phyloP scores from a whole-genome alignment of 768 basidiomycete genomes.

The Xerocomellus chrysenteron region DNA sequence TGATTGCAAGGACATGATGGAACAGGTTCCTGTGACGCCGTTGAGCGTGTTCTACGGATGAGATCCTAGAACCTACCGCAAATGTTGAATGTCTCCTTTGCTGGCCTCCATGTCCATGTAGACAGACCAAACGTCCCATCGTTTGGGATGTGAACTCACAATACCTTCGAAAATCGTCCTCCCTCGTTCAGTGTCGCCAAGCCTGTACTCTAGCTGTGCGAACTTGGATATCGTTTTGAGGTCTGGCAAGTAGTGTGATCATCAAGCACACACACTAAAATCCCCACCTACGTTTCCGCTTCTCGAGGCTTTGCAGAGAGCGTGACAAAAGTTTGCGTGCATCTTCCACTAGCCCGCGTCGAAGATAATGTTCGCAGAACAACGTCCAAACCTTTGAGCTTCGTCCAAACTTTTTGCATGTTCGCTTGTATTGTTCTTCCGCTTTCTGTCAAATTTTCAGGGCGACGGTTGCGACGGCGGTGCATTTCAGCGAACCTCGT shows the following conservation, averaged over 20 bases:
- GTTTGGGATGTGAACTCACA: constrained; percentile 91
- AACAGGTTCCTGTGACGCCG: constrained; percentile 69
- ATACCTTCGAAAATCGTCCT: constrained; percentile 97
- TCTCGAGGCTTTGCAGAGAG: constrained; percentile 86
- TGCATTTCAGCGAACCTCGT: constrained; percentile 51
- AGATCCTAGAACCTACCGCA: constrained; percentile 50
- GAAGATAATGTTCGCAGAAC: constrained; percentile 81
- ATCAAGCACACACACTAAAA: neutral
- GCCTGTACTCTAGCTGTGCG: constrained; percentile 92
- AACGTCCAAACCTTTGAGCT: constrained; percentile 94
- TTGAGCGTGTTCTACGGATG: neutral
- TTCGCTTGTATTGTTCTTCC: constrained; percentile 87
- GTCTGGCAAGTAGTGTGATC: constrained; percentile 47
- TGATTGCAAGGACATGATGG: constrained; percentile 74
- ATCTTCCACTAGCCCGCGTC: constrained; percentile 68
- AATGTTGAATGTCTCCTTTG: constrained; percentile 72
- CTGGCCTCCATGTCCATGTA: constrained; percentile 96
- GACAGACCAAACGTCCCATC: constrained; percentile 93
- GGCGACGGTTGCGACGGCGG: neutral
- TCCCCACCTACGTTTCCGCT: constrained; percentile 78
- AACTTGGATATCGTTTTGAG: constrained; percentile 95
- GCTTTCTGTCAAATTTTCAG: constrained; percentile 58
- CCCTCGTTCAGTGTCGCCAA: constrained; percentile 91
- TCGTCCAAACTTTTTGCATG: constrained; percentile 91
- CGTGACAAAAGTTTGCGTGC: constrained; percentile 86